A percentile compares a stretch with the other conserved stretches of the same genome.
These are phyloP conservation scores for Penicillium flavigenum DNA, from an alignment of 495 filamentous ascomycete genomes.

Conservation along the genomic window DNA sequence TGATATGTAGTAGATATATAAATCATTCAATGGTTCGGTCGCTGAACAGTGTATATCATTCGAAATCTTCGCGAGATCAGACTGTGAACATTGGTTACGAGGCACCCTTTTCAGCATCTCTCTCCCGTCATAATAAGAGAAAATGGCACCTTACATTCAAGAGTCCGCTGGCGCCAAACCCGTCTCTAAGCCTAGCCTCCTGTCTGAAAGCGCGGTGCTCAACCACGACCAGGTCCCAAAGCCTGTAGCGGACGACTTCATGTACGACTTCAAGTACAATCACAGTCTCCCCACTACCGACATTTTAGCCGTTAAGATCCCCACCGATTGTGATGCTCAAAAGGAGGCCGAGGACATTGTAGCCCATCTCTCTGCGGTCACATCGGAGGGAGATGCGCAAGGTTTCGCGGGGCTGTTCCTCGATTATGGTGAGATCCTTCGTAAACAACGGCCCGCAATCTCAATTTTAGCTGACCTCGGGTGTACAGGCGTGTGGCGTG, in stretches of 20 bases:
- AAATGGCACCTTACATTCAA: conserved; percentile 19
- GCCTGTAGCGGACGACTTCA: conserved; percentile 21
- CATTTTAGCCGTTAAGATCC: conserved; percentile 18
- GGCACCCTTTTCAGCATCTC: conserved; percentile 4
- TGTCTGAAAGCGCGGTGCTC: conserved; percentile 3
- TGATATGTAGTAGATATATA: conserved; percentile 6
- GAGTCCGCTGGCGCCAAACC: conserved; percentile 1
- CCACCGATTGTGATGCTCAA: conserved; percentile 19
- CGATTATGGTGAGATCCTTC: conserved; percentile 21
- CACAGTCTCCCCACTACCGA: conserved; percentile 24
- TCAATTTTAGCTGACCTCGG: conserved; percentile 10
- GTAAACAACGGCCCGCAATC: neutral
- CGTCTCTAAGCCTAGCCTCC: neutral
- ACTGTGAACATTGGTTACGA: conserved; percentile 5
- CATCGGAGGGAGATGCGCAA: conserved; percentile 16
- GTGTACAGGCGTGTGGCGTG: conserved; percentile 27
- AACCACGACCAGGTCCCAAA: conserved; percentile 15
- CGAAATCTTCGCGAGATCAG: conserved; percentile 5
- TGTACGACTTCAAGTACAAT: conserved; percentile 41
- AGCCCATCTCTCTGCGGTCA: conserved; percentile 14
- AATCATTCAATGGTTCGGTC: conserved; percentile 1
- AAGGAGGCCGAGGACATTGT: conserved; percentile 24
- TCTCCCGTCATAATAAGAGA: conserved; percentile 7
- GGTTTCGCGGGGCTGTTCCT: conserved; percentile 26
- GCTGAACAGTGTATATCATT: neutral